Base-by-base conservation (phyloP, 306 rosid species). In the Prunus mira region DNA sequence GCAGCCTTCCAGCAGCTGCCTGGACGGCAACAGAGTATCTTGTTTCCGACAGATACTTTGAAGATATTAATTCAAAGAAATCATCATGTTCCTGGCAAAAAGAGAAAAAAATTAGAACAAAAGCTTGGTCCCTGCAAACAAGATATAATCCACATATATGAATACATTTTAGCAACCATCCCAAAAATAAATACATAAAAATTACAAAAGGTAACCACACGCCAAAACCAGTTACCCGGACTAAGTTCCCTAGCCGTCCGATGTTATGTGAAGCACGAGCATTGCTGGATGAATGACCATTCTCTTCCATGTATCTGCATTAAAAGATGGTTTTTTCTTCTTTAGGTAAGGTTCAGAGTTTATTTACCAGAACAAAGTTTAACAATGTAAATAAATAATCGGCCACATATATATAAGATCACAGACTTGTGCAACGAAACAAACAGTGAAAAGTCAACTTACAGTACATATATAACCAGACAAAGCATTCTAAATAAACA, bases 21-120 rank as follows among this genome's bases (percentile, higher is more conserved):
- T 81, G 91, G 76, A 96, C 45, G 0, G 96, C 82, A 71, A 77
- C 76, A 1, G 96, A 72, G 86, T 88, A 93, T 67, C 96, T 84
- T 0, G 84, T 27, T 67, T 93, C 99, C 45, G 88, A 84, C 71
- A 96, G 89, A 86, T 88, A 91, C 84, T 84, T 96, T 0, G 91
- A 80, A 65, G 99, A 96, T 82, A 96, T 86, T 73, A 96, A 96
- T 76, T 96, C 99, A 47, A 92, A 91, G 81, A 96, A 96, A 11
- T 92, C 99, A 73, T 96, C 99, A 9, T 91, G 90, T 55, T 96
- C 99, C 99, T 96, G 91, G 12, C 15, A 25, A 73, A 28, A 71
- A 74, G 50, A 77, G 7, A 65, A 34, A 41, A 47, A 24, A 66
- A 22, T 69, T 74, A 20, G 38, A 28, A 54, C 63, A 67, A 50